Evolutionary conservation across 2,329 filamentous ascomycete genomes (phyloP), one percentile per base, ranked within the genome.

Genomic region (Colletotrichum australisinense): DNA sequence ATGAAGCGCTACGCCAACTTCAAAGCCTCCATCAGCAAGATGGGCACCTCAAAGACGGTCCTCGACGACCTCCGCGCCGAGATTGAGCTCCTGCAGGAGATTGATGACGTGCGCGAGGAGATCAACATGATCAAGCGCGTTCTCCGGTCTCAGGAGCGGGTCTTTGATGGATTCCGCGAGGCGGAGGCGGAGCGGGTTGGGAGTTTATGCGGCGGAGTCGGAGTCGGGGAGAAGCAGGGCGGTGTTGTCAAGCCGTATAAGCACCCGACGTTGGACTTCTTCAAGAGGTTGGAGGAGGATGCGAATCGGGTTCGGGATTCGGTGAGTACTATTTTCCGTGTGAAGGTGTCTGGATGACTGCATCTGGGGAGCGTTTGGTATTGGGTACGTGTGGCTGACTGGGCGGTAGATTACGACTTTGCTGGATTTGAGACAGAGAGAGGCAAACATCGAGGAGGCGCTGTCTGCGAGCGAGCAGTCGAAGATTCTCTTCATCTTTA

Each of bases 401-500:
- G 7, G n/a, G 8, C 2, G 2, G 3, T 11, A 75, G 74, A 76
- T 76, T 24, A 76, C 74, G 5, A 76, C 74, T 0, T 8, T 76
- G n/a, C 6, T 76, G 0, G 74, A 76, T 9, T 55, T 76, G 57
- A 65, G 74, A 22, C 74, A 76, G 64, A 63, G 74, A 3, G 74
- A 76, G 49, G 74, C 74, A 0, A 76, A 76, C 16, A 76, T 76
- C 24, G 74, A 76, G 14, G 74, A 76, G n/a, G 74, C 74, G 4
- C 52, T 76, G 1, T 76, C 74, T 0, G 74, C 74, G 4, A 76
- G 71, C 66, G 73, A 76, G 69, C 74, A 76, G 63, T 76, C 74
- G 59, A 76, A 76, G 63, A 76, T 76, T 14, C 73, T 76, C 2
- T 76, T 76, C 74, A 76, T 76, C 49, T 76, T 76, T 4, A 76